These are phyloP conservation scores for Hypomyces perniciosus DNA, from an alignment of 2,329 filamentous ascomycete species.

Conservation along the genomic window DNA sequence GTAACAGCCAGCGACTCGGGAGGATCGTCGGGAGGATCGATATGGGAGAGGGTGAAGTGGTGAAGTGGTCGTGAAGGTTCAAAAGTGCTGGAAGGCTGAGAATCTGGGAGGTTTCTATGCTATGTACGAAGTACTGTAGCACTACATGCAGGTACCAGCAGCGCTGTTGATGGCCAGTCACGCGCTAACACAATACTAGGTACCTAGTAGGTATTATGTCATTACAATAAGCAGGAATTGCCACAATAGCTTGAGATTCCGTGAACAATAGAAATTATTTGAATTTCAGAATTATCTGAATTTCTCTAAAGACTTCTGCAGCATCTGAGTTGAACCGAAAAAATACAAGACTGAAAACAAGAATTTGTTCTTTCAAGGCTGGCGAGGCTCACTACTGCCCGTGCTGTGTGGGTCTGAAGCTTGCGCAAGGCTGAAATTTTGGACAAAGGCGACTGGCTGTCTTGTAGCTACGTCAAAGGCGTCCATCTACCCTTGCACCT, in stretches of 20 bases:
- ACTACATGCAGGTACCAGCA: slow-evolving; percentile 4
- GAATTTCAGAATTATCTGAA: too few relatives aligned
- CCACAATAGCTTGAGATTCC: too few relatives aligned
- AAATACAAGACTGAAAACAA: too few relatives aligned
- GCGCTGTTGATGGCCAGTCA: too few relatives aligned
- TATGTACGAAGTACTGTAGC: background rate
- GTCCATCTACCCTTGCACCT: slow-evolving; percentile 2
- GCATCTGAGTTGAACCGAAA: too few relatives aligned
- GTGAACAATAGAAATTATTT: too few relatives aligned
- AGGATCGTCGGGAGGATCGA: background rate
- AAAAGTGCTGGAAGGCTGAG: slow-evolving; percentile 10
- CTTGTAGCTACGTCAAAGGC: background rate
- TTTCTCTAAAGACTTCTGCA: too few relatives aligned
- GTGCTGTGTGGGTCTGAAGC: slow-evolving; percentile 12
- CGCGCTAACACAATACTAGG: too few relatives aligned
- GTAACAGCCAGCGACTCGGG: background rate
- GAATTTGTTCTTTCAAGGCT: too few relatives aligned
- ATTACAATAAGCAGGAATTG: too few relatives aligned
- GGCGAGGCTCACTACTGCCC: background rate
- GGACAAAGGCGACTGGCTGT: slow-evolving; percentile 4
- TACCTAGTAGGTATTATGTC: too few relatives aligned
- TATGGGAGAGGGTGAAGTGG: background rate
- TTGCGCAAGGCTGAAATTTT: slow-evolving; percentile 20
- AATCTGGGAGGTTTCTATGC: background rate
- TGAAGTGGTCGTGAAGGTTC: slow-evolving; percentile 5